Conservation (phyloP, 2,329 filamentous ascomycete genomes). For the Hypoxylon rubiginosum region DNA sequence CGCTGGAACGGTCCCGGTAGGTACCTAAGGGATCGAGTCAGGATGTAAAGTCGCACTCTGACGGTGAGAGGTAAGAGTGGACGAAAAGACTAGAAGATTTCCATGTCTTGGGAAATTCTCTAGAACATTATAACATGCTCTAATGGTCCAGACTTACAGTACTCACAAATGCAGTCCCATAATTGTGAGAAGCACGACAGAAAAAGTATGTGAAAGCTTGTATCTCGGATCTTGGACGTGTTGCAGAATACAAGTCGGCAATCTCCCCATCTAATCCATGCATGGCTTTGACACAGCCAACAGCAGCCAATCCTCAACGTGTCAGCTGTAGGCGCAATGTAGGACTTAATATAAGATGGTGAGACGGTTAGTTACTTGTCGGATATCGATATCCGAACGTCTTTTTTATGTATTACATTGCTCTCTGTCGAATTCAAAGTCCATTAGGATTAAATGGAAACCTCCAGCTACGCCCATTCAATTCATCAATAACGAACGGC, state of each 20-base stretch:
- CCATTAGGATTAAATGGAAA: not conserved
- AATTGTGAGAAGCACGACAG: not conserved
- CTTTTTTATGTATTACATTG: not conserved
- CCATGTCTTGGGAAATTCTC: not conserved
- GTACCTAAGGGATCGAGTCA: conserved; percentile 1
- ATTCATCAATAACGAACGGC: too few relatives aligned
- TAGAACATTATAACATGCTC: not conserved
- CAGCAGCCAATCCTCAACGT: not conserved
- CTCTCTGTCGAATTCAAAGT: not conserved
- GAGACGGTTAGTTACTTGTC: not conserved
- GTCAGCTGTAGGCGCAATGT: not conserved
- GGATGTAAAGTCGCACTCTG: not conserved
- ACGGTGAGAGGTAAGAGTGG: too few relatives aligned
- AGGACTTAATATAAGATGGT: not conserved
- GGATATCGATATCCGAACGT: not conserved
- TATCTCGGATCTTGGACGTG: not conserved
- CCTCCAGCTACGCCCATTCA: too few relatives aligned
- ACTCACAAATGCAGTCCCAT: not conserved
- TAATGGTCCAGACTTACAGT: not conserved
- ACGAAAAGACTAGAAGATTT: not conserved
- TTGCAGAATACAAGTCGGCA: not conserved
- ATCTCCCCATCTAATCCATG: conserved; percentile 1
- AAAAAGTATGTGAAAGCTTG: not conserved
- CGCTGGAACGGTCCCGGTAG: not conserved
- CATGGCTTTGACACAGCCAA: not conserved